A percentile compares a stretch with the other conserved stretches of the same genome.
Evolutionary conservation across 1,284 basidiomycete species (phyloP).

Genomic region (Meripilus lineatus): DNA sequence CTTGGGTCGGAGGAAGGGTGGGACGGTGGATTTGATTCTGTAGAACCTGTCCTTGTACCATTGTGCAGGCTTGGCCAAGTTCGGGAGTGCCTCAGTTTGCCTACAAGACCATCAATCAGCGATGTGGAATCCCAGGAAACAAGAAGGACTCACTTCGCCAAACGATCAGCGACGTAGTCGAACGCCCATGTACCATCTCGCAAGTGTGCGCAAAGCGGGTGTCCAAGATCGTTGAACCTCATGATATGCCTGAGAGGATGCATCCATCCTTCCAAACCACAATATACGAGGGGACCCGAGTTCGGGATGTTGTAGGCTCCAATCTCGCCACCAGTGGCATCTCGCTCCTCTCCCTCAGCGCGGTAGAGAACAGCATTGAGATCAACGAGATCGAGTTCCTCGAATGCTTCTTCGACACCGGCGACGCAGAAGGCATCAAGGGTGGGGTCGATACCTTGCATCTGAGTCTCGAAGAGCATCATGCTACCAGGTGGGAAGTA

Average conservation of each 20-base stretch:
- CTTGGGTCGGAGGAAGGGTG: conserved; percentile 87
- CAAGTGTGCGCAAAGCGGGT: conserved; percentile 83
- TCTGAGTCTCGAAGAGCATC: conserved; percentile 84
- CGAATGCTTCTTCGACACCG: conserved; percentile 69
- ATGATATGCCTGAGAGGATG: conserved; percentile 78
- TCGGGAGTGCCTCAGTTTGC: conserved; percentile 63
- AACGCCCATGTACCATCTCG: conserved; percentile 86
- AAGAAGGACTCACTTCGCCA: conserved; percentile 58
- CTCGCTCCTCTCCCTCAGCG: conserved; percentile 85
- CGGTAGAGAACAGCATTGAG: conserved; percentile 83
- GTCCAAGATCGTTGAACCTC: conserved; percentile 86
- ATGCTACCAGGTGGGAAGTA: conserved; percentile 89
- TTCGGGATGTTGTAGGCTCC: conserved; percentile 80
- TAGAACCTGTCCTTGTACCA: conserved; percentile 88
- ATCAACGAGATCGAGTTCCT: conserved; percentile 77
- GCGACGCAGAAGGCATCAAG: conserved; percentile 70
- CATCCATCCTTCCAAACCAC: conserved; percentile 97
- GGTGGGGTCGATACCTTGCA: conserved; percentile 59
- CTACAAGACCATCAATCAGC: conserved; percentile 32
- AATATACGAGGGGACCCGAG: conserved; percentile 75
- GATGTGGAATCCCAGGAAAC: conserved; percentile 1
- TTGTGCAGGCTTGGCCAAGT: conserved; percentile 61
- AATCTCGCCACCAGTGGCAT: conserved; percentile 70
- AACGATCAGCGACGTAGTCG: conserved; percentile 74
- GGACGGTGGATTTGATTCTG: conserved; percentile 65